These are phyloP conservation scores for Geotrichum citri-aurantii DNA, from an alignment of 1,139 yeast species.

Conservation along the genomic window DNA sequence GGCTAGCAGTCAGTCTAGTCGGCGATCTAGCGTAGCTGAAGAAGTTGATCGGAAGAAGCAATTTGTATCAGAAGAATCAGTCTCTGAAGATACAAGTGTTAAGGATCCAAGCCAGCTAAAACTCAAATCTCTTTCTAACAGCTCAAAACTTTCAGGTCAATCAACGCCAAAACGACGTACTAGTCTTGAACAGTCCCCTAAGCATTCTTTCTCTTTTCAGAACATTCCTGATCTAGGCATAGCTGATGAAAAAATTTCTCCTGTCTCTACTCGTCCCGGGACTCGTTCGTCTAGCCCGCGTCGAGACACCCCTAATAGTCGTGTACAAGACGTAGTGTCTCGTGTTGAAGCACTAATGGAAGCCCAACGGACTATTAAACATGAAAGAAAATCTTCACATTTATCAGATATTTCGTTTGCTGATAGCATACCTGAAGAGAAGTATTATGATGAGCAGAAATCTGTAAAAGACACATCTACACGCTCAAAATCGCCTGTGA, in stretches of 20 bases:
- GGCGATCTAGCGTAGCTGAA: conserved; percentile 5
- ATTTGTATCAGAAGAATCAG: not conserved
- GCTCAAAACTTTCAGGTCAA: not conserved
- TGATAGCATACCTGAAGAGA: conserved; percentile 8
- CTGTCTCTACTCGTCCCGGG: conserved; percentile 9
- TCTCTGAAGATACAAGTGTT: not conserved
- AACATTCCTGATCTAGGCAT: conserved; percentile 7
- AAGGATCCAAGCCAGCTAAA: not conserved
- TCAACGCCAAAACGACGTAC: not conserved
- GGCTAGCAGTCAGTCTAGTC: not conserved
- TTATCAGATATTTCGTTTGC: conserved; percentile 10
- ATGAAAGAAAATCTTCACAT: conserved; percentile 10
- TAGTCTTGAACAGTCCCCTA: not conserved
- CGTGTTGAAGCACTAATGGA: conserved; percentile 14
- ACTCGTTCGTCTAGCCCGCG: conserved; percentile 17
- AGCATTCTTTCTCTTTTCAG: not conserved
- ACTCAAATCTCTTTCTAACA: not conserved
- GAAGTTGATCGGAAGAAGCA: not conserved
- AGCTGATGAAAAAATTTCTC: conserved; percentile 2
- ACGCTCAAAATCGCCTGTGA: conserved; percentile 13
- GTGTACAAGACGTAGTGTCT: conserved; percentile 19
- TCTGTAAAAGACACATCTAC: conserved; percentile 1
- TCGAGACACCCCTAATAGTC: conserved; percentile 8
- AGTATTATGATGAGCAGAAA: conserved; percentile 2
- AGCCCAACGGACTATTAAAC: not conserved